Evolutionary conservation across 768 basidiomycete genomes (phyloP), one percentile per base, ranked within the genome.

Genomic region (Megacollybia marginata): DNA sequence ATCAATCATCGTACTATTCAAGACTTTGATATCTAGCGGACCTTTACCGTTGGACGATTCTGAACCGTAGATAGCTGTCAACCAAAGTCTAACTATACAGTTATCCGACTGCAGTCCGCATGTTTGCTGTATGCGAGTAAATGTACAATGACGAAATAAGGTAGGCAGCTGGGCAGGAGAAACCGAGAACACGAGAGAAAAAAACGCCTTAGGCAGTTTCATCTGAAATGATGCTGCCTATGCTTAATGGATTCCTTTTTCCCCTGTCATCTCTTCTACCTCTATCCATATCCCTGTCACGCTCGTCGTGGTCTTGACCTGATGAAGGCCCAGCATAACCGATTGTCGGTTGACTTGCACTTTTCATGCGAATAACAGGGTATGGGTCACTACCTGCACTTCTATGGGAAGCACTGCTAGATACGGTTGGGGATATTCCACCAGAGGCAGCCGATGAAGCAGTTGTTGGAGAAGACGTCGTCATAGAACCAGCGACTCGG

Each of bases 201-300:
- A 40, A 40, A 40, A 40, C 13, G 11, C 15, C 11, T 48, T 11
- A 48, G 12, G 20, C 10, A 48, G 46, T 55, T 48, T 73, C 73
- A 47, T 80, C 80, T 35, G 80, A 82, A 49, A 85, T 83, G 49
- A 85, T 85, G 57, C 79, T 83, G 48, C 80, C 81, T 54, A 85
- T 85, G 56, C 81, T 83, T 66, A 85, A 58, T 48, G 74, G 76
- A 55, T 82, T 85, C 66, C 80, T 85, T 73, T 83, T 85, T 35
- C 72, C 68, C 32, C 57, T 49, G 56, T 55, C 38, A 28, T 48
- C 44, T 40, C 58, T 56, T 36, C 50, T 51, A 40, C 48, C 47
- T 33, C 57, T 51, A 28, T 28, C 23, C 23, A 28, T 28, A n/a
- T 56, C 57, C 19, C 54, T 57, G 23, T 55, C 61, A 13, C 59